phyloP scores from a whole-genome alignment of 768 basidiomycete species.

The Lactarius deliciosus region DNA sequence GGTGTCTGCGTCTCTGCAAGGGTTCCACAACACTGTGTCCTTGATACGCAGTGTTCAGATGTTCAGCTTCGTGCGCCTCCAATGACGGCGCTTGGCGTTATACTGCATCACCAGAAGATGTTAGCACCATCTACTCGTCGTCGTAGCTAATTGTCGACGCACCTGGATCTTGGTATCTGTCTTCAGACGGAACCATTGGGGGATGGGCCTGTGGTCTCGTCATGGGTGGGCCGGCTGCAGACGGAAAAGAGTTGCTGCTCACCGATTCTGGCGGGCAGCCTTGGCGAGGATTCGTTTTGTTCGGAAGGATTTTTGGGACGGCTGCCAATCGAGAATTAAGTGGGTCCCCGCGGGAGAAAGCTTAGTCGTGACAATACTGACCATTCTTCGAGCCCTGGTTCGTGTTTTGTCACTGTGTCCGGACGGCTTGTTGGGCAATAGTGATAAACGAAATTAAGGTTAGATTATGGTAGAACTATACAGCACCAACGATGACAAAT shows the following conservation, averaged over 20 bases:
- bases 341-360: not conserved
- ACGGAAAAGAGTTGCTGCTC: constrained; percentile 8
- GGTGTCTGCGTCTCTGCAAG: not conserved
- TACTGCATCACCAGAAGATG: constrained; percentile 48
- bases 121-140: not conserved
- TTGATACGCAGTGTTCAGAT: constrained; percentile 52
- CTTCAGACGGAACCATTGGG: constrained; percentile 99
- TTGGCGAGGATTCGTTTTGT: constrained; percentile 2
- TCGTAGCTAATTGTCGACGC: constrained; percentile 19
- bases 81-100: constrained; percentile 97
- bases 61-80: constrained; percentile 99
- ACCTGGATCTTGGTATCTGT: constrained; percentile 94
- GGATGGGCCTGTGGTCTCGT: constrained; percentile 70
- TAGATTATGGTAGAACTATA: not conserved
- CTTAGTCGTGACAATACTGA: not conserved
- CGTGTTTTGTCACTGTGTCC: not conserved
- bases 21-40: not conserved
- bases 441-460: not conserved
- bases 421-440: not conserved
- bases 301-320: not conserved
- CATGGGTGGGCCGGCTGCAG: not conserved
- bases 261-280: constrained; percentile 34
- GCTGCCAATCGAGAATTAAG: not conserved
- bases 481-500: not conserved
- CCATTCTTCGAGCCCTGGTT: not conserved